Base-by-base conservation (phyloP, 1,139 yeast species). In the Suhomyces bolitotheri region DNA sequence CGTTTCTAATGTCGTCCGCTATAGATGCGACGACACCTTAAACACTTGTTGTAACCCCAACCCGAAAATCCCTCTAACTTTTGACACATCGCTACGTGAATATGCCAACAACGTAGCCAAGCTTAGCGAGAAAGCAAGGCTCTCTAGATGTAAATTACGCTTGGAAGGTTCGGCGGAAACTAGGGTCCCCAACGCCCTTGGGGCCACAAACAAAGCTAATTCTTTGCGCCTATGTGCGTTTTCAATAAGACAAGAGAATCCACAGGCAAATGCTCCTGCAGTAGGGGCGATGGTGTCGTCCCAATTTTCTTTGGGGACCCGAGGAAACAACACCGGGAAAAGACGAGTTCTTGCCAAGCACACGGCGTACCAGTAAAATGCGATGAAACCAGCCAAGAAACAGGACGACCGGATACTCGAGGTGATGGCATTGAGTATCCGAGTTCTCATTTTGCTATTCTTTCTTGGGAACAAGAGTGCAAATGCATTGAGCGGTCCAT, bases 141-240 rank as follows among this genome's bases (percentile, higher is more conserved):
- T 43, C 42, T 64, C 71, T 5, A 58, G 43, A 23, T 46, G 43
- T 34, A 64, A 49, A 41, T 61, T 61, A 20, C 31, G 39, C n/a
- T 42, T 35, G 4, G 65, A 47, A 4, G 61, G 51, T 15, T 57
- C 61, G 7, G 58, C 33, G 5, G 65, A 58, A 7, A 64, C 54
- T 24, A 64, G 40, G 9, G 70, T 63, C 6, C 69, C 70, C 39
- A 64, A 47, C 5, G 65, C 71, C 31, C 66, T 42, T 3, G 71
- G 71, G 4, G 68, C 66, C 16, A 64, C 70, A 41, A 64, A 64
- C 29, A 64, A 51, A 0, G 70, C 70, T 58, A 64, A 62, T 44
- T 64, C 71, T 44, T 64, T 64, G 30, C 71, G 55, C 27, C 71
- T 50, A 36, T 52, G 62, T 7, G 62, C 53, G 1, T 57, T 49